Base-by-base conservation (phyloP, 495 filamentous ascomycete species). In the Alectoria sarmentosa region DNA sequence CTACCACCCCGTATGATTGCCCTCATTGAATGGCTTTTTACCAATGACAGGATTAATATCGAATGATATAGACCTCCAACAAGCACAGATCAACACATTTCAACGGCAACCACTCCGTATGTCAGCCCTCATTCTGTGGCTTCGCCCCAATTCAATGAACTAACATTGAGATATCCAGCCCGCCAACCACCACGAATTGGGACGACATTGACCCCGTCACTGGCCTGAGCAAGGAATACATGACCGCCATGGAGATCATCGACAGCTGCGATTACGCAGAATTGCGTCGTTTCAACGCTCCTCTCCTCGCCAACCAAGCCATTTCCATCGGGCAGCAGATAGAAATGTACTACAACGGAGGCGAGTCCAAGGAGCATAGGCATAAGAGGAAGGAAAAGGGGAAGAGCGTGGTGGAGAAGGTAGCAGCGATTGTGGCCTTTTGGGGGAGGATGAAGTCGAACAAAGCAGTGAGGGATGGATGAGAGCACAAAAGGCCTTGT, bases 211-310 rank as follows among this genome's bases (percentile, higher is more conserved):
- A 55, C 30, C 52, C 52, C 28, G 52, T 55, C 52, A 55, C 52
- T 17, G 28, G 28, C 17, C 30, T 55, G 30, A 55, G 52, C 30
- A 55, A 21, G 10, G 30, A 34, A 23, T 37, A 37, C 36, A 63
- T 39, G 39, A 56, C 28, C 15, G 61, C 61, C 30, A 30, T 55
- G 13, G 34, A n/a, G 13, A 63, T 63, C 26, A 63, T 63, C 61
- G 48, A 63, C 48, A 37, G 46, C 49, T 63, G 61, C 32, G n/a
- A 55, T 14, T 37, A 37, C 21, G 61, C 61, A 19, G 61, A 56
- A 6, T 34, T 63, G 1, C 39, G 61, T 23, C 34, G 34, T 8
- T 63, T 63, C 36, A 56, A 55, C 23, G 34, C 32, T 6, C 61
- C 49, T 1, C 23, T 28, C 17, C n/a, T 63, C 4, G 61, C 49